These are phyloP conservation scores for Leccinum variicolor DNA, from an alignment of 768 basidiomycete species.

Conservation along the genomic window DNA sequence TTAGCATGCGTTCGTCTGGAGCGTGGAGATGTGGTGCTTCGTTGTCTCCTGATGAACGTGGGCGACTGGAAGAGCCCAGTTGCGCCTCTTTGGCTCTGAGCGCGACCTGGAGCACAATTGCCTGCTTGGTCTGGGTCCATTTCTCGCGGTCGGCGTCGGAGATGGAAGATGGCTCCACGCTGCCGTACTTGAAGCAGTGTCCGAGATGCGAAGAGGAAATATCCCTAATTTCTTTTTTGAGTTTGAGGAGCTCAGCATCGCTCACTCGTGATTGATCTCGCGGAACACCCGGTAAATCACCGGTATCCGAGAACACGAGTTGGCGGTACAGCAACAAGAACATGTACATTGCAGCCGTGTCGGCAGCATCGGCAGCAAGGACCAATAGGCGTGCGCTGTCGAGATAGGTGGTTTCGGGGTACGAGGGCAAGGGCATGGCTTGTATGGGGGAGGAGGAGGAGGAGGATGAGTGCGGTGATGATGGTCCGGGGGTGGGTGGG, in stretches of 20 bases:
- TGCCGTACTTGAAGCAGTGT: slow-evolving; percentile 46
- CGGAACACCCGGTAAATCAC: slow-evolving; percentile 27
- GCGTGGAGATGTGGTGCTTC: slow-evolving; percentile 22
- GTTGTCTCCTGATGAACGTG: slow-evolving; percentile 24
- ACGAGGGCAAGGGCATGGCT: slow-evolving; percentile 38
- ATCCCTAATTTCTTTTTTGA: slow-evolving; percentile 77
- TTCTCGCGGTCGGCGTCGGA: slow-evolving; percentile 43
- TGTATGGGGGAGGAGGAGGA: slow-evolving; percentile 29
- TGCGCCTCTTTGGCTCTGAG: slow-evolving; percentile 56
- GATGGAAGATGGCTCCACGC: slow-evolving; percentile 21
- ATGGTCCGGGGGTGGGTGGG: slow-evolving; percentile 40
- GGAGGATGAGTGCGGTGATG: slow-evolving; percentile 21
- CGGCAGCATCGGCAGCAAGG: slow-evolving; percentile 69
- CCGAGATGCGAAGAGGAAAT: slow-evolving; percentile 58
- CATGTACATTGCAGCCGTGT: slow-evolving; percentile 74
- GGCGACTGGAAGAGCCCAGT: slow-evolving; percentile 23
- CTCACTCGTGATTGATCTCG: slow-evolving; percentile 40
- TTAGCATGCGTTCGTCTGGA: slow-evolving; percentile 53
- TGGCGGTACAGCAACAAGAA: slow-evolving; percentile 79
- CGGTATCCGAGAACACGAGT: slow-evolving; percentile 51
- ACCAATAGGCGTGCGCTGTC: slow-evolving; percentile 67
- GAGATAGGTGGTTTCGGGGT: slow-evolving; percentile 79
- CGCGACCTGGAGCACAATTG: slow-evolving; percentile 74
- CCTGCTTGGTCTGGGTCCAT: slow-evolving; percentile 56
- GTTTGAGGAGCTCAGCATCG: slow-evolving; percentile 50